Percentiles rank a stretch among this genome's conserved stretches.
Conservation (phyloP, 106 monocot species). For the Phalaenopsis aphrodite region DNA sequence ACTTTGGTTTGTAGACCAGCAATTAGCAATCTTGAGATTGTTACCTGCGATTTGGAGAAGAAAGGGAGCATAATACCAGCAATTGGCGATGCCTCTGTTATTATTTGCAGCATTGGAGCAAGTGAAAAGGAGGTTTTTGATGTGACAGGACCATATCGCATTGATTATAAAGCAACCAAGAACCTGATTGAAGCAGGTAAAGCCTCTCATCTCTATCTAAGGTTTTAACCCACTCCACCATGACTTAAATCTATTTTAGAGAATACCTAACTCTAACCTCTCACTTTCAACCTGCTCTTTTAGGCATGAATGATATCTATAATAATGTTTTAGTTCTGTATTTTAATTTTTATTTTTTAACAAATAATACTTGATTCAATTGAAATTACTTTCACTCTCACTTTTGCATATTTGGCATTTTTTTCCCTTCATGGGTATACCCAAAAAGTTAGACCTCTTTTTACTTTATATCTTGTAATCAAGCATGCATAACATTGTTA, state of each 20-base stretch:
- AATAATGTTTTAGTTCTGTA: too few relatives aligned
- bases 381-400: not conserved
- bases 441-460: not conserved
- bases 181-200: slow-evolving; percentile 81
- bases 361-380: not conserved
- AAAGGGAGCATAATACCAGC: slow-evolving; percentile 40
- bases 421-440: not conserved
- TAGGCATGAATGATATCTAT: too few relatives aligned
- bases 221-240: too few relatives aligned
- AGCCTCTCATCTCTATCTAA: too few relatives aligned
- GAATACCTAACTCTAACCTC: too few relatives aligned
- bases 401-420: not conserved
- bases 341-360: too few relatives aligned
- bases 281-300: too few relatives aligned
- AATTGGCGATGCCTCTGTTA: slow-evolving; percentile 63
- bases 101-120: slow-evolving; percentile 94
- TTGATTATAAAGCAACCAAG: slow-evolving; percentile 76
- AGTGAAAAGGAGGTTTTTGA: slow-evolving; percentile 89
- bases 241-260: too few relatives aligned
- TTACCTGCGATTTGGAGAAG: slow-evolving; percentile 85
- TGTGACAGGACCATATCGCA: slow-evolving; percentile 88
- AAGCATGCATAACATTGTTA: too few relatives aligned
- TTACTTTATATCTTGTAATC: not conserved
- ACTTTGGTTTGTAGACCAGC: slow-evolving; percentile 78
- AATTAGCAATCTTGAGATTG: slow-evolving; percentile 68